Conservation (phyloP, 805 yeast genomes). For the Saccharomycopsis sp. region DNA sequence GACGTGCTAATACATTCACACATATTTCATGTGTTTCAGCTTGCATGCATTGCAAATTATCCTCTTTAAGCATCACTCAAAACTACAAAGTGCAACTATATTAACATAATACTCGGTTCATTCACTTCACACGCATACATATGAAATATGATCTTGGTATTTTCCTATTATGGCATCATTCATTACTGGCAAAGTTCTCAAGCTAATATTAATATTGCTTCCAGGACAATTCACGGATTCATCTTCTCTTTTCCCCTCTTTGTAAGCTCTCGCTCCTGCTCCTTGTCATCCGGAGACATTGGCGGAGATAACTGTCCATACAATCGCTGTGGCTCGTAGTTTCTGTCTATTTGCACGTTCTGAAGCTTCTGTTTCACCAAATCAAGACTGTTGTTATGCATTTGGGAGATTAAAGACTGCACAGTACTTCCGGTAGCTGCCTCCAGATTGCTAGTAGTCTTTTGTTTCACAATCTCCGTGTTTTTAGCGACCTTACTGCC, state of each 20-base stretch:
- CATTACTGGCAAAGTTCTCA: too few relatives aligned
- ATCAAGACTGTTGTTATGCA: conserved; percentile 20
- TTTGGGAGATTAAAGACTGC: conserved; percentile 23
- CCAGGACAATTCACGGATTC: too few relatives aligned
- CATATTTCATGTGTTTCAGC: too few relatives aligned
- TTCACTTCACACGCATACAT: too few relatives aligned
- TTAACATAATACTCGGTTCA: too few relatives aligned
- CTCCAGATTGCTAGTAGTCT: background rate
- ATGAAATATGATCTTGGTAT: too few relatives aligned
- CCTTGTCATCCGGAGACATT: conserved; percentile 7
- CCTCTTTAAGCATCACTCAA: too few relatives aligned
- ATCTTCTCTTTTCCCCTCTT: background rate
- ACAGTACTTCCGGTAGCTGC: conserved; percentile 9
- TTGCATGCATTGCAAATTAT: too few relatives aligned
- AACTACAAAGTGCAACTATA: too few relatives aligned
- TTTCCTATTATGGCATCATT: too few relatives aligned
- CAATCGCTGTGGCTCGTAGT: conserved; percentile 8
- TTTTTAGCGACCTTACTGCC: conserved; percentile 6
- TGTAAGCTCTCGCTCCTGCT: background rate
- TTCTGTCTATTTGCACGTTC: background rate
- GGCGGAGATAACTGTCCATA: conserved; percentile 13
- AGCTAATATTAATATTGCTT: too few relatives aligned
- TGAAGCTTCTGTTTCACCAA: background rate
- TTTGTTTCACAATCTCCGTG: background rate
- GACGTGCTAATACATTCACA: too few relatives aligned